phyloP scores from a whole-genome alignment of 306 rosid species.

The Ormosia emarginata region DNA sequence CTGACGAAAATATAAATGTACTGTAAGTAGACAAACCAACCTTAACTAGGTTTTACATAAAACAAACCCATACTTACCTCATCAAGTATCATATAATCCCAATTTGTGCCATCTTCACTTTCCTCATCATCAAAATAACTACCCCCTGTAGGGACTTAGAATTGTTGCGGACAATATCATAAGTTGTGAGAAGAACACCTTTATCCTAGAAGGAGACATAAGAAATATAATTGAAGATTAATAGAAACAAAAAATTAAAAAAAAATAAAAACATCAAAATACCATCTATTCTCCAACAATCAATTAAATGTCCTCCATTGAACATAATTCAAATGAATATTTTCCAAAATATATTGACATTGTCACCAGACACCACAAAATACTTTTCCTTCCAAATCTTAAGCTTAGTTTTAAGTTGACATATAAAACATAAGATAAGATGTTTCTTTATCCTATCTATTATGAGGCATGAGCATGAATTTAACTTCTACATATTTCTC shows the following conservation, averaged over 20 bases:
- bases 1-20: not conserved
- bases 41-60: not conserved
- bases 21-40: not conserved
- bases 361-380: not conserved
- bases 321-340: not conserved
- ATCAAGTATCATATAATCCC: conserved; percentile 99
- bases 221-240: not conserved
- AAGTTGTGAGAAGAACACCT: conserved; percentile 93
- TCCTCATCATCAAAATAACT: conserved; percentile 46
- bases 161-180: conserved; percentile 90
- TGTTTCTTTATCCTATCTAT: not conserved
- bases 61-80: conserved; percentile 49
- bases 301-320: not conserved
- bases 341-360: not conserved
- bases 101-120: conserved; percentile 50
- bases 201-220: conserved; percentile 50
- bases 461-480: not conserved
- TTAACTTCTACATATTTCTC: not conserved
- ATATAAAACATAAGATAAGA: not conserved
- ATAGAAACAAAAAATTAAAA: conserved; percentile 9
- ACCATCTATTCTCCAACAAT: not conserved
- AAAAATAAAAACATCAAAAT: not conserved
- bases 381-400: not conserved
- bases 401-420: not conserved
- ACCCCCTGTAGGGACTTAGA: conserved; percentile 64